Evolutionary conservation across 2,329 filamentous ascomycete species (phyloP).

Genomic region (Didymella glomerata): DNA sequence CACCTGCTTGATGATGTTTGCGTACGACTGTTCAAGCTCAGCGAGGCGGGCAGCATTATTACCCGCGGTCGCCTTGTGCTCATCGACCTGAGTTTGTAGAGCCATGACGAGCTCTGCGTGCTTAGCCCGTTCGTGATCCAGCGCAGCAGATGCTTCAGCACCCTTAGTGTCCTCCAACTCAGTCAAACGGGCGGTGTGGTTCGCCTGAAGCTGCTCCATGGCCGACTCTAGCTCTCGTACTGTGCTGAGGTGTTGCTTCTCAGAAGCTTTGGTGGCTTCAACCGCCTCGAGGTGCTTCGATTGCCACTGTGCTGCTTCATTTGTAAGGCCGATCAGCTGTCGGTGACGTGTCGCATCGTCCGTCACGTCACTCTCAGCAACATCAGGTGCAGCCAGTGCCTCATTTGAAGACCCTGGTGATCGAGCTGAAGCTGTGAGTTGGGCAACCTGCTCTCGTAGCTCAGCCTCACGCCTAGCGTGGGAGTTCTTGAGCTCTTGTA

Average conservation of each 20-base stretch:
- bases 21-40: constrained; percentile 76
- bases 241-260: constrained; percentile 75
- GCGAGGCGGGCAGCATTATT: constrained; percentile 74
- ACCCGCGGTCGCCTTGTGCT: constrained; percentile 78
- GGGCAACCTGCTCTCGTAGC: constrained; percentile 74
- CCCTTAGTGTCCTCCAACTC: constrained; percentile 44
- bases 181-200: constrained; percentile 42
- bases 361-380: constrained; percentile 18
- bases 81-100: constrained; percentile 78
- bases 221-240: constrained; percentile 78
- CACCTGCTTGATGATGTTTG: constrained; percentile 71
- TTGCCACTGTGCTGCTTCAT: constrained; percentile 78
- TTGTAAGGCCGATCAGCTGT: constrained; percentile 71
- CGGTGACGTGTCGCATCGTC: constrained; percentile 57
- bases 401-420: constrained; percentile 28
- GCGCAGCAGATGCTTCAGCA: constrained; percentile 38
- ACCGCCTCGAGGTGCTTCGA: constrained; percentile 76
- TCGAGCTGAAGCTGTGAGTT: constrained; percentile 66
- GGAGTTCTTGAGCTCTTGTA: constrained; percentile 74
- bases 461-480: constrained; percentile 79
- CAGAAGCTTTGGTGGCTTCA: constrained; percentile 74
- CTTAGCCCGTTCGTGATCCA: constrained; percentile 54
- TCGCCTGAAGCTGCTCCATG: constrained; percentile 50
- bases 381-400: constrained; percentile 25
- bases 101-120: constrained; percentile 63